phyloP scores from a whole-genome alignment of 2,329 filamentous ascomycete species.

The Mycocentrospora acerina region DNA sequence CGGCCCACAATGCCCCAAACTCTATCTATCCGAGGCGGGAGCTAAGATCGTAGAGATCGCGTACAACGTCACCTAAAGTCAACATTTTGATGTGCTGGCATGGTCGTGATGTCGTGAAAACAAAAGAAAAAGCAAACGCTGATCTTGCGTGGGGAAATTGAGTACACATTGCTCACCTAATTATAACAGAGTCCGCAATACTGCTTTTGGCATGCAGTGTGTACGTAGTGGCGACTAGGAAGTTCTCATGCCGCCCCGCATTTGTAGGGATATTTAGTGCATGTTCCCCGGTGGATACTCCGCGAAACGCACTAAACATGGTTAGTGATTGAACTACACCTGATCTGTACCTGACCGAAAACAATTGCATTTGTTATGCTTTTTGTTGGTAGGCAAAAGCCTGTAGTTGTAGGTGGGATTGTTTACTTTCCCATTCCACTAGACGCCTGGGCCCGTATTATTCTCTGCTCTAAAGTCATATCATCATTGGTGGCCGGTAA shows the following conservation, averaged over 20 bases:
- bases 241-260: constrained; percentile 21
- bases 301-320: constrained; percentile 14
- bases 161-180: too few relatives aligned
- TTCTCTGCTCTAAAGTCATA: constrained; percentile 28
- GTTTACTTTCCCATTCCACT: constrained; percentile 12
- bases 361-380: constrained; percentile 20
- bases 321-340: constrained; percentile 21
- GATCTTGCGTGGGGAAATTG: not conserved
- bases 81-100: constrained; percentile 6
- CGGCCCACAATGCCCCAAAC: constrained; percentile 25
- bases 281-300: constrained; percentile 18
- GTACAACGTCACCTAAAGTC: constrained; percentile 21
- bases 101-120: not conserved
- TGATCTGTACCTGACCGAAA: constrained; percentile 15
- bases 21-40: constrained; percentile 38
- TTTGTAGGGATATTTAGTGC: constrained; percentile 5
- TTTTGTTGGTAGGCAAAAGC: constrained; percentile 23
- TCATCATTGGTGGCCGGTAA: constrained; percentile 35
- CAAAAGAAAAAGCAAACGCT: too few relatives aligned
- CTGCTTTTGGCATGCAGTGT: not conserved
- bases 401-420: constrained; percentile 20
- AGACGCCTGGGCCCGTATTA: constrained; percentile 19
- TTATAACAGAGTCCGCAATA: too few relatives aligned
- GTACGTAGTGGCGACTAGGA: constrained; percentile 16
- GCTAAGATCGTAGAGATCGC: constrained; percentile 36